Percentiles rank a stretch among this genome's conserved stretches.
phyloP scores from a whole-genome alignment of 78 protist species.

The Guillardia theta region DNA sequence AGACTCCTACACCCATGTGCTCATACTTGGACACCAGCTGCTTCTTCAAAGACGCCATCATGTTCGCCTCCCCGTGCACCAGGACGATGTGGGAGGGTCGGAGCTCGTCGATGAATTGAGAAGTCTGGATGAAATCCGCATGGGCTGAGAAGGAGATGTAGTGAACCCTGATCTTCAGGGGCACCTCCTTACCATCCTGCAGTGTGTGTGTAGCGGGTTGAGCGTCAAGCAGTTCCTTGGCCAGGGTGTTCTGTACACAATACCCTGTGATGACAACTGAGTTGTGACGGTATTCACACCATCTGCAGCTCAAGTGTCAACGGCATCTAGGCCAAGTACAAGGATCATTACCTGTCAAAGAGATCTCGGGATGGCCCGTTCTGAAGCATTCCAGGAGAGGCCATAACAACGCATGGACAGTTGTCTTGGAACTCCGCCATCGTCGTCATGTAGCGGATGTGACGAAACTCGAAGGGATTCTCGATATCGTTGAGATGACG shows the following conservation, averaged over 20 bases:
- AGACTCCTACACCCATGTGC: neutral
- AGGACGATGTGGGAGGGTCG: slow-evolving; percentile 72
- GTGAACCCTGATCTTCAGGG: neutral
- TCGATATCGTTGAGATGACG: slow-evolving; percentile 17
- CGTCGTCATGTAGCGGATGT: slow-evolving; percentile 62
- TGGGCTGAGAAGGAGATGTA: slow-evolving; percentile 89
- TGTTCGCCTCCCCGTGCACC: slow-evolving; percentile 88
- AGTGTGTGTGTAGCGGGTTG: neutral
- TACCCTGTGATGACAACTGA: neutral
- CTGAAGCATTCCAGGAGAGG: slow-evolving; percentile 85
- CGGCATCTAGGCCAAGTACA: too few species aligned
- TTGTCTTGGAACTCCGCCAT: neutral
- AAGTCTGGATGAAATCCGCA: slow-evolving; percentile 85
- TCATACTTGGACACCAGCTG: slow-evolving; percentile 52
- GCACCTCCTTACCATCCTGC: neutral
- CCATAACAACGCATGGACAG: slow-evolving; percentile 90
- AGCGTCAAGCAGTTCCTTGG: neutral
- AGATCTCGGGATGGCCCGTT: slow-evolving; percentile 84
- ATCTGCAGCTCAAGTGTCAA: too few species aligned
- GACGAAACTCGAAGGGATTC: slow-evolving; percentile 90
- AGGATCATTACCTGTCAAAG: slow-evolving; percentile 92
- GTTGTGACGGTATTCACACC: neutral
- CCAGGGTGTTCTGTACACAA: neutral
- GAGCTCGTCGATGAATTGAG: slow-evolving; percentile 78
- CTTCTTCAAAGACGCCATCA: slow-evolving; percentile 72